Evolutionary conservation across 352 stramenopile species (phyloP), one percentile per base, ranked within the genome.

Genomic region (Peronospora tabacina): DNA sequence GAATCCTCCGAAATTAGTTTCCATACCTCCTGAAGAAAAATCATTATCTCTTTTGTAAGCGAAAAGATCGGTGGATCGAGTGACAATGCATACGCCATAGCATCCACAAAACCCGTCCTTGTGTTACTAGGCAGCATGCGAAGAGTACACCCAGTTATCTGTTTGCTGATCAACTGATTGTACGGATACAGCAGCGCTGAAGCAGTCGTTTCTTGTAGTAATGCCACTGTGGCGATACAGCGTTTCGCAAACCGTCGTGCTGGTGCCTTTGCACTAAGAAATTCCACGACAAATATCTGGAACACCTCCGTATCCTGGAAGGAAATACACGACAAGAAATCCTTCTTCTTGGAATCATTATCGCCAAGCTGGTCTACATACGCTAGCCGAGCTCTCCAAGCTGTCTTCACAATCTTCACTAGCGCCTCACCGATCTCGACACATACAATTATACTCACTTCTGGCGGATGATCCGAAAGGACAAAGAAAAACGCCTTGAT

Each of bases 301-400:
- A 94, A 82, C 7, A 94, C 66, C 44, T 94, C 83, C 1, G 78
- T 89, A 46, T 94, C 76, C 50, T 90, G 81, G 34, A 92, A 90
- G 11, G 75, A 66, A 44, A 82, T 71, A 49, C 78, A 91, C 4
- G 78, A 77, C 43, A 72, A 44, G 15, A 88, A 89, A 26, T 82
- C 68, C 15, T 82, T 74, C 22, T 70, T 72, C 55, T 70, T 75
- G 32, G 69, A 68, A 13, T 65, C 65, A 30, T 60, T 59, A 7
- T 40, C 43, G 24, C 46, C 52, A 44, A 65, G 63, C 28, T 71
- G 56, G 3, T 70, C 45, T 15, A 69, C 63, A 17, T 80, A 77
- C 7, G 48, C 55, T 12, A 36, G 40, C 20, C 68, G 70, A 47
- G 82, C 69, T 2, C 32, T 58, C 65, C 71, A 85, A 33, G 74